A percentile compares a stretch with the other conserved stretches of the same genome.
Conservation (phyloP, 1,139 yeast genomes). For the Geotrichum aggregatum region DNA sequence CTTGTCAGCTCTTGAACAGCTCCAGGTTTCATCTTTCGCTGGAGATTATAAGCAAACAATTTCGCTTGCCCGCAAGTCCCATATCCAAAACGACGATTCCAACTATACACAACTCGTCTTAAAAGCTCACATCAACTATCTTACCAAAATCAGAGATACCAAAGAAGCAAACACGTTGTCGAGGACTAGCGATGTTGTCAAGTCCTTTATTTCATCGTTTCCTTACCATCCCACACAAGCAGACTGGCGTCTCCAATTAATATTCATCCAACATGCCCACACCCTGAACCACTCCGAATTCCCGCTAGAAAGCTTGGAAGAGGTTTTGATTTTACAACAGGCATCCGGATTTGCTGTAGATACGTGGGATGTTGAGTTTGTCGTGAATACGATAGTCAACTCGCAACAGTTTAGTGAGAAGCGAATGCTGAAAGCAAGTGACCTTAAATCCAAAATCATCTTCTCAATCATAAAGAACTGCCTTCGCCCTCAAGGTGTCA, state of each 20-base stretch:
- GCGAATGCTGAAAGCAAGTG: conserved; percentile 28
- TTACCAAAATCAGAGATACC: conserved; percentile 19
- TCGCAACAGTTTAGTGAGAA: conserved; percentile 25
- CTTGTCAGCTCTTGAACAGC: not conserved
- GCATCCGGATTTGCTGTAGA: conserved; percentile 34
- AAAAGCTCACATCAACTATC: conserved; percentile 31
- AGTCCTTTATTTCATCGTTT: conserved; percentile 32
- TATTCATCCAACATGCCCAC: conserved; percentile 44
- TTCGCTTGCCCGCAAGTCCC: not conserved
- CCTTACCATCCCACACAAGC: conserved; percentile 35
- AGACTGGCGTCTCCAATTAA: conserved; percentile 40
- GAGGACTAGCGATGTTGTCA: conserved; percentile 24
- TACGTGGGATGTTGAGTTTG: conserved; percentile 33
- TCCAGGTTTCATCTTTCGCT: not conserved
- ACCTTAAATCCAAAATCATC: conserved; percentile 30
- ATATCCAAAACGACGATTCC: not conserved
- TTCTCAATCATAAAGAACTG: conserved; percentile 33
- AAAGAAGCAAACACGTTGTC: conserved; percentile 3
- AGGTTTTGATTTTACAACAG: conserved; percentile 33
- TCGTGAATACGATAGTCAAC: conserved; percentile 34
- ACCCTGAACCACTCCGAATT: conserved; percentile 39
- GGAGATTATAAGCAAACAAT: conserved; percentile 19
- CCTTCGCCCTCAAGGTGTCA: conserved; percentile 31
- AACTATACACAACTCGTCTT: conserved; percentile 12
- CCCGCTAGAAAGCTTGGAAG: conserved; percentile 31